Percentiles rank a stretch among this genome's conserved stretches.
Evolutionary conservation across 2,329 filamentous ascomycete species (phyloP).

Genomic region (Colletotrichum cuscutae): DNA sequence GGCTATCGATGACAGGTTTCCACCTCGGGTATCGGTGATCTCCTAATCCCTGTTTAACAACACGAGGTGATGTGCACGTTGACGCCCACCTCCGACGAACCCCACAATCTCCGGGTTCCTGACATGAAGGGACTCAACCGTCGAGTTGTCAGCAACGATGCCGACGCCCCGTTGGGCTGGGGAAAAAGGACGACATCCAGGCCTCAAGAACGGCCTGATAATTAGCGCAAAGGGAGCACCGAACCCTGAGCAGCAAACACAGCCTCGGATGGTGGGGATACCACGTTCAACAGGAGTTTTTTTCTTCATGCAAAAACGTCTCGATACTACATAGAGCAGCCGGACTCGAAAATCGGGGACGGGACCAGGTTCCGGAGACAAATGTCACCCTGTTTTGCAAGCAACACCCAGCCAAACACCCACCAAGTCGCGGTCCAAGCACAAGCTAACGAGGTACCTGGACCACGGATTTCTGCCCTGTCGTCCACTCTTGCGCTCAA

Average conservation of each 20-base stretch:
- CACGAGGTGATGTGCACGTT: neutral
- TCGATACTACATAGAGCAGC: neutral
- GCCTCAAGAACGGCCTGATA: neutral
- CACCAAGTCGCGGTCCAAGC: slow-evolving; percentile 19
- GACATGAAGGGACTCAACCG: neutral
- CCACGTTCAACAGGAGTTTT: neutral
- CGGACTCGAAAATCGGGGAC: neutral
- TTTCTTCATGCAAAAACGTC: neutral
- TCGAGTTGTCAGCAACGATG: neutral
- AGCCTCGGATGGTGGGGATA: neutral
- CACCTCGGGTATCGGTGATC: slow-evolving; percentile 16
- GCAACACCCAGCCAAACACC: slow-evolving; percentile 5
- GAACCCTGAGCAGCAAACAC: neutral
- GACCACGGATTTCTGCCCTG: neutral
- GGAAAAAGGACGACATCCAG: neutral
- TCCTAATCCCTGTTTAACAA: neutral
- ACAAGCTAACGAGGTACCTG: slow-evolving; percentile 3
- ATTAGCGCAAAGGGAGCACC: slow-evolving; percentile 8
- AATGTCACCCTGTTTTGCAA: slow-evolving; percentile 25
- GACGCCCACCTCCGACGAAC: slow-evolving; percentile 1
- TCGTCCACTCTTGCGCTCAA: slow-evolving; percentile 13
- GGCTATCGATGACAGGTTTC: too few relatives aligned
- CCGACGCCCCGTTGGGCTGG: neutral
- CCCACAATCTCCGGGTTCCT: neutral
- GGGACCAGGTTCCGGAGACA: slow-evolving; percentile 10